phyloP scores from a whole-genome alignment of 768 basidiomycete genomes.

The Pilatotrama ljubarskyi region DNA sequence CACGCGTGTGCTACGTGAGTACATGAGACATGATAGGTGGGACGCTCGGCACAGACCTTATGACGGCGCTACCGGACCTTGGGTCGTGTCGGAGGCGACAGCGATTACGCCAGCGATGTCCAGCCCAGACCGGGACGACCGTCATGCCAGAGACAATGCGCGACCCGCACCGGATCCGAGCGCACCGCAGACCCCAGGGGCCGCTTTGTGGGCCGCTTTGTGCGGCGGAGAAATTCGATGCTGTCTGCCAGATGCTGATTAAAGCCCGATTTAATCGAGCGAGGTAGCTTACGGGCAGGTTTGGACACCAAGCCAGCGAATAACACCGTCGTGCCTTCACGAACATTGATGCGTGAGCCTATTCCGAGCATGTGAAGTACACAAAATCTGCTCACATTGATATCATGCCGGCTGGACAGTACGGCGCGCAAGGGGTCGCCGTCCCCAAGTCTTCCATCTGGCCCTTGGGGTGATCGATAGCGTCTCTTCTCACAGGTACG shows the following conservation, averaged over 20 bases:
- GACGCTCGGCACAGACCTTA: constrained; percentile 9
- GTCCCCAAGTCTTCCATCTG: neutral
- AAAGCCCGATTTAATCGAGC: neutral
- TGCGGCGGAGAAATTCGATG: constrained; percentile 2
- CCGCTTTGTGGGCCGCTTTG: neutral
- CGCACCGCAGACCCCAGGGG: neutral
- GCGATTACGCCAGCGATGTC: neutral
- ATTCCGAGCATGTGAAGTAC: neutral
- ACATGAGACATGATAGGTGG: constrained; percentile 7
- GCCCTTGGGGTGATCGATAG: neutral
- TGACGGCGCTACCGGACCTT: constrained; percentile 1
- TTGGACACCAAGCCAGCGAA: neutral
- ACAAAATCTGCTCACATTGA: neutral
- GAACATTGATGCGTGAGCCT: neutral
- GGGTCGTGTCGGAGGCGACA: neutral
- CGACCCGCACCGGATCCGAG: neutral
- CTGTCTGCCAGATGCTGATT: neutral
- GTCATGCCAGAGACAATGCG: neutral
- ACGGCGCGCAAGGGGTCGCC: neutral
- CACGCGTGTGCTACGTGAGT: constrained; percentile 6
- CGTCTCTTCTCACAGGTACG: constrained; percentile 6
- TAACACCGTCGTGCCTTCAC: too few relatives aligned
- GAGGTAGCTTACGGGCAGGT: constrained; percentile 1
- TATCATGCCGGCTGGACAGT: neutral
- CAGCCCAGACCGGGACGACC: neutral